Evolutionary conservation across 140 eudicot genomes (phyloP), one percentile per base, ranked within the genome.

Genomic region (Ambrosia hybrid): DNA sequence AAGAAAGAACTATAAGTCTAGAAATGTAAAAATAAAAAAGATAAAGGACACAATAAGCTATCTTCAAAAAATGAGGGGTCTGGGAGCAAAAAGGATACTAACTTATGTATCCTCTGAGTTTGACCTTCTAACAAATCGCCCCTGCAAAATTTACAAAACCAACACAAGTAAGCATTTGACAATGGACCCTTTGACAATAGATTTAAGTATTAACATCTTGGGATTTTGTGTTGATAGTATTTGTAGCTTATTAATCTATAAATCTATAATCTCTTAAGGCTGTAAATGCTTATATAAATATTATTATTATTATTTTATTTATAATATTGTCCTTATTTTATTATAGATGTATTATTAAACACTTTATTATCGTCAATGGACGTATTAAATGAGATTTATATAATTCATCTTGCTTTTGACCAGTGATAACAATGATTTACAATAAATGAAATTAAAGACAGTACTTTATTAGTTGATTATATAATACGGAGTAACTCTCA

Each of bases 81-180:
- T 5, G 17, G 1, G 17, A 6, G 66, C 9, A 34, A 60, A 60
- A 60, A 60, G 0, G 66, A 4, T 34, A 34, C 17, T 49, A 68
- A 68, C 13, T 6, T 51, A n/a, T 65, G 79, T 36, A 9, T 78
- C 78, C 26, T 72, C 79, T 49, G 79, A 73, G 70, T 73, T 73
- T 59, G 75, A 15, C 65, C 75, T 73, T 73, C 79, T 67, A 4
- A 79, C 83, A 79, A 79, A 79, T 0, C 83, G 83, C 43, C 83
- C 83, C 83, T 79, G 75, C 65, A 79, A 72, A 60, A 2, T 45
- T 72, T 51, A 66, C 15, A 66, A 56, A 66, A 41, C 7, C 6
- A 51, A 58, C 43, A 78, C 3, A 56, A 7, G 9, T 72, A 63
- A 56, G 14, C 60, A n/a, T 38, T 64, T 3, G 30, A 34, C 13